Evolutionary conservation across 2,329 filamentous ascomycete species (phyloP).

Genomic region (Aureobasidium uvarum): DNA sequence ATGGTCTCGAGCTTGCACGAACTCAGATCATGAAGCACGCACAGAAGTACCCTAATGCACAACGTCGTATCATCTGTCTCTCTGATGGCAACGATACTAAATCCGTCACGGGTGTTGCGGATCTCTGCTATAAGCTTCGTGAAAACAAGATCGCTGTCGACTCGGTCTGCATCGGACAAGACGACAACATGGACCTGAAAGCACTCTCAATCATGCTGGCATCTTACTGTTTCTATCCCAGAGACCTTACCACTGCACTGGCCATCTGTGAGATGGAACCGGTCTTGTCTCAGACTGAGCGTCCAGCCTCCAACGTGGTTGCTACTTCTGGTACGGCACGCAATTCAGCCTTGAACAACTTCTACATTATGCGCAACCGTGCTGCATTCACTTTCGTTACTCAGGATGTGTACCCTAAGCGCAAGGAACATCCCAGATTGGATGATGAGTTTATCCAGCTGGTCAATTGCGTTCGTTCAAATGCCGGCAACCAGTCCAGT

Average conservation of each 20-base stretch:
- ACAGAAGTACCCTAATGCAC: slow-evolving; percentile 37
- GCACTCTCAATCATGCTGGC: slow-evolving; percentile 38
- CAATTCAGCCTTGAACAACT: slow-evolving; percentile 17
- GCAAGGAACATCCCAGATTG: slow-evolving; percentile 39
- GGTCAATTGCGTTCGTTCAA: slow-evolving; percentile 23
- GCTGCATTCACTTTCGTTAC: slow-evolving; percentile 34
- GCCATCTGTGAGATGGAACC: slow-evolving; percentile 43
- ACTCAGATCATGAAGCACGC: slow-evolving; percentile 38
- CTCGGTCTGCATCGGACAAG: slow-evolving; percentile 38
- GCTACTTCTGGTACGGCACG: not conserved
- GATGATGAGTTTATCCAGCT: slow-evolving; percentile 37
- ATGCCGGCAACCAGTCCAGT: not conserved
- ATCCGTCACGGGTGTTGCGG: slow-evolving; percentile 31
- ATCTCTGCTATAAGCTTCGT: slow-evolving; percentile 33
- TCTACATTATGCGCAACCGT: slow-evolving; percentile 23
- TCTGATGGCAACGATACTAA: slow-evolving; percentile 42
- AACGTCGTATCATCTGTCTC: slow-evolving; percentile 42
- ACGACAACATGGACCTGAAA: slow-evolving; percentile 34
- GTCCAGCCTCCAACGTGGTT: slow-evolving; percentile 32
- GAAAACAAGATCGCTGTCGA: slow-evolving; percentile 39
- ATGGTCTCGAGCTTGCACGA: slow-evolving; percentile 38
- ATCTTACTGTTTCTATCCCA: slow-evolving; percentile 42
- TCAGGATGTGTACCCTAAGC: slow-evolving; percentile 36
- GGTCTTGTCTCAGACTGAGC: slow-evolving; percentile 39
- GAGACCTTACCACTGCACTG: slow-evolving; percentile 39